These are phyloP conservation scores for Serendipita indica DNA, from an alignment of 768 basidiomycete species.

Conservation along the genomic window DNA sequence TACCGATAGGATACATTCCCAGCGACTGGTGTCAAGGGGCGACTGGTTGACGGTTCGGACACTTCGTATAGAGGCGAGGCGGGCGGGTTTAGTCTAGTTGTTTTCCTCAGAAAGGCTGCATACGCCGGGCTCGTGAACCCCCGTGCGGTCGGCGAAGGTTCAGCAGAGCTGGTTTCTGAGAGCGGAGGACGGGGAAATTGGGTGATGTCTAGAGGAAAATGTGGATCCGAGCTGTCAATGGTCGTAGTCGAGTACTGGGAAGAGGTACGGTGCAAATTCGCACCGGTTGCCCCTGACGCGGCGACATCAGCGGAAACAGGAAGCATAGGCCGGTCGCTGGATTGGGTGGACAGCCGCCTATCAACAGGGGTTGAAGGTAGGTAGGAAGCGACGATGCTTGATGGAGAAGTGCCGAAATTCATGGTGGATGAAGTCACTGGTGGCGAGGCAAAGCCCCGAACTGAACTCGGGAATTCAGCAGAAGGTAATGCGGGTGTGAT, in stretches of 20 bases:
- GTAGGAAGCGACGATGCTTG: neutral
- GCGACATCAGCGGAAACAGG: neutral
- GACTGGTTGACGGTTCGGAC: neutral
- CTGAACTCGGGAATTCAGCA: conserved; percentile 5
- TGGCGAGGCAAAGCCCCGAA: neutral
- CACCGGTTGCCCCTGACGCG: neutral
- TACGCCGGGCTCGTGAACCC: neutral
- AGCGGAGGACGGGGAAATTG: conserved; percentile 6
- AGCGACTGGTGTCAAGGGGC: neutral
- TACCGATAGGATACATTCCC: neutral
- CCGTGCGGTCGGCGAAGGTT: neutral
- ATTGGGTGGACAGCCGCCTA: neutral
- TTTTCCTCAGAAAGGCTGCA: neutral
- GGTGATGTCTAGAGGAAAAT: neutral
- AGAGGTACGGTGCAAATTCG: neutral
- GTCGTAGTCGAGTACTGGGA: neutral
- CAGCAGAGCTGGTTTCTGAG: neutral
- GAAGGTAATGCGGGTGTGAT: conserved; percentile 6
- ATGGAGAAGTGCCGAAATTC: neutral
- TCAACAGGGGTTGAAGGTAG: neutral
- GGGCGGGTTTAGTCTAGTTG: neutral
- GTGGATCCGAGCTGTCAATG: neutral
- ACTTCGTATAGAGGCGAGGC: conserved; percentile 2
- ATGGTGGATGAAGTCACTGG: conserved; percentile 2
- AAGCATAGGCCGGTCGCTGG: neutral